Conservation (phyloP, 2,329 filamentous ascomycete species). For the Laburnicola sp. region DNA sequence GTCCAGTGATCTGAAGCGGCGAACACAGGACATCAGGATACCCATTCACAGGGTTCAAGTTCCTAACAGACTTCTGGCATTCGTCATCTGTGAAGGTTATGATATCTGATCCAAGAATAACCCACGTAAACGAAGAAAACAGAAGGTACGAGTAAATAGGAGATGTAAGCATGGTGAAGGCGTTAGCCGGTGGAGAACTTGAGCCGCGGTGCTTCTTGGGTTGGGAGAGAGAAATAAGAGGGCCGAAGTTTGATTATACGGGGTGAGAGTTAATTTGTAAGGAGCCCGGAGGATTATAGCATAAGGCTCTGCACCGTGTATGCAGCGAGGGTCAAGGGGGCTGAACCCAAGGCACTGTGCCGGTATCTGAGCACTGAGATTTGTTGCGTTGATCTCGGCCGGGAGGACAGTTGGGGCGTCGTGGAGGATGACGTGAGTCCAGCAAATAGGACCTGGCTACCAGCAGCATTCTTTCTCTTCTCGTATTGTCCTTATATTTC, state of each 20-base stretch:
- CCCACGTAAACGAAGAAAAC: not conserved
- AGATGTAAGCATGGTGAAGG: constrained; percentile 10
- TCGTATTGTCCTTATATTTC: too few relatives aligned
- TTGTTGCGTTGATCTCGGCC: too few relatives aligned
- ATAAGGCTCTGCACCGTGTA: not conserved
- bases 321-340: not conserved
- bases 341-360: not conserved
- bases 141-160: not conserved
- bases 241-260: not conserved
- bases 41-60: constrained; percentile 19
- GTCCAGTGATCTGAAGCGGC: constrained; percentile 14
- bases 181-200: constrained; percentile 1
- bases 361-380: not conserved
- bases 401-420: too few relatives aligned
- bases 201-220: constrained; percentile 5
- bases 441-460: too few relatives aligned
- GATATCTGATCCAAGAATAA: constrained; percentile 15
- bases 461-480: too few relatives aligned
- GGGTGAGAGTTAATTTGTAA: constrained; percentile 11
- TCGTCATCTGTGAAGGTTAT: constrained; percentile 17
- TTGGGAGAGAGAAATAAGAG: not conserved
- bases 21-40: constrained; percentile 21
- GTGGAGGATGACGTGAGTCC: too few relatives aligned
- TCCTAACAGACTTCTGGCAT: constrained; percentile 16
- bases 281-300: constrained; percentile 6